These are phyloP conservation scores for Anthracocystis panici-leucophaei DNA, from an alignment of 1,284 basidiomycete genomes.

Conservation along the genomic window DNA sequence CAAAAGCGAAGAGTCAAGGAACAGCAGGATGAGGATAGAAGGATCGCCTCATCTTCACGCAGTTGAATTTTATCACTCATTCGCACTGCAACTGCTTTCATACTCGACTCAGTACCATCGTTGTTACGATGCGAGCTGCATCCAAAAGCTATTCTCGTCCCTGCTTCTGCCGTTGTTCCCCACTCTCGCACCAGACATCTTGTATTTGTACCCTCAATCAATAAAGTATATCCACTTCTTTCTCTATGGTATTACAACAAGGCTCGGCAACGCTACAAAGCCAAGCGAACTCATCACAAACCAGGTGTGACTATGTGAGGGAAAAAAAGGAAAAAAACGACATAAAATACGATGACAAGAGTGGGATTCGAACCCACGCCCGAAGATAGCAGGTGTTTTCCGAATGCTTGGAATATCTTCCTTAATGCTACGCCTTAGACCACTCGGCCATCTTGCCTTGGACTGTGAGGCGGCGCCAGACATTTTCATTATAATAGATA, in stretches of 20 bases:
- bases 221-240: constrained; percentile 7
- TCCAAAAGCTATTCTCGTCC: background rate
- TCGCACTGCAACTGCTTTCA: too few species aligned
- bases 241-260: too few species aligned
- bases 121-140: too few species aligned
- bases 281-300: too few species aligned
- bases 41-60: constrained; percentile 15
- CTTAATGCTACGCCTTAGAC: constrained; percentile 62
- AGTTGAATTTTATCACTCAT: background rate
- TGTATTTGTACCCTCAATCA: constrained; percentile 34
- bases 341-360: constrained; percentile 58
- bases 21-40: constrained; percentile 42
- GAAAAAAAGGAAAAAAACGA: background rate
- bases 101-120: too few species aligned
- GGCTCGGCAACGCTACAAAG: too few species aligned
- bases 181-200: constrained; percentile 6
- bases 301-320: background rate
- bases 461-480: background rate
- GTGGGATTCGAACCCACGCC: constrained; percentile 70
- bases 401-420: constrained; percentile 39
- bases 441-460: constrained; percentile 57
- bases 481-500: constrained; percentile 2
- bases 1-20: constrained; percentile 46
- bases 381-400: constrained; percentile 60
- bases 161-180: background rate